phyloP scores from a whole-genome alignment of 1,284 basidiomycete genomes.

The Mrakiaceae sp. region DNA sequence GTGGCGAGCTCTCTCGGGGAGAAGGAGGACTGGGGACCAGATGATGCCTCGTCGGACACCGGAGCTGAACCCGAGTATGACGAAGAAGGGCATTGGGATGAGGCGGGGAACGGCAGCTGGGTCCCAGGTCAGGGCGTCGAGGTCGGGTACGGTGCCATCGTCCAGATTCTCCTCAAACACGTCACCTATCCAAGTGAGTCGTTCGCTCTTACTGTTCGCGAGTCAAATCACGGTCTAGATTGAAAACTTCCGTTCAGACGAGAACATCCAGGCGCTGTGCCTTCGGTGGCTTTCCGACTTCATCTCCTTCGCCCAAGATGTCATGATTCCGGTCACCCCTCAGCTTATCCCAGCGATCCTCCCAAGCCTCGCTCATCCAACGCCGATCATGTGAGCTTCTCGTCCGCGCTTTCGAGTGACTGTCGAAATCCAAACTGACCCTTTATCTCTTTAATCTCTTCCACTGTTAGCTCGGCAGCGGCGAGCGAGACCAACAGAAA shows the following conservation, averaged over 20 bases:
- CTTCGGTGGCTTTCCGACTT: slow-evolving; percentile 90
- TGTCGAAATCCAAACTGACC: neutral
- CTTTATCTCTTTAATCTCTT: slow-evolving; percentile 32
- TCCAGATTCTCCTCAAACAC: slow-evolving; percentile 89
- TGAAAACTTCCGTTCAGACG: slow-evolving; percentile 43
- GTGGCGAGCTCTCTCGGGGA: slow-evolving; percentile 33
- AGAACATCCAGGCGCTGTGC: slow-evolving; percentile 77
- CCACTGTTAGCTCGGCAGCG: slow-evolving; percentile 57
- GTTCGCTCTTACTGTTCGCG: neutral
- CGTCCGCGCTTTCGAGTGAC: neutral
- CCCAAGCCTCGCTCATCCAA: slow-evolving; percentile 77
- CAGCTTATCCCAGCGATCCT: slow-evolving; percentile 83
- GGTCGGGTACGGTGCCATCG: slow-evolving; percentile 82
- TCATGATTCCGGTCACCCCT: slow-evolving; percentile 90
- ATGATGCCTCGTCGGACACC: slow-evolving; percentile 1
- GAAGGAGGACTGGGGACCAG: slow-evolving; percentile 30
- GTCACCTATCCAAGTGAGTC: slow-evolving; percentile 69
- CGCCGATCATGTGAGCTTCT: slow-evolving; percentile 3
- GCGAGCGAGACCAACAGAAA: slow-evolving; percentile 79
- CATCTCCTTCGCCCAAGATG: slow-evolving; percentile 72
- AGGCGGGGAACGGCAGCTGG: slow-evolving; percentile 47
- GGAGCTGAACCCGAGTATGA: slow-evolving; percentile 5
- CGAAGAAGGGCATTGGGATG: slow-evolving; percentile 11
- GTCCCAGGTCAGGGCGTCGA: slow-evolving; percentile 84
- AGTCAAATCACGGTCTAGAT: no score